Conservation (phyloP, 2,329 filamentous ascomycete species). For the Aspergillus sclerotialis region DNA sequence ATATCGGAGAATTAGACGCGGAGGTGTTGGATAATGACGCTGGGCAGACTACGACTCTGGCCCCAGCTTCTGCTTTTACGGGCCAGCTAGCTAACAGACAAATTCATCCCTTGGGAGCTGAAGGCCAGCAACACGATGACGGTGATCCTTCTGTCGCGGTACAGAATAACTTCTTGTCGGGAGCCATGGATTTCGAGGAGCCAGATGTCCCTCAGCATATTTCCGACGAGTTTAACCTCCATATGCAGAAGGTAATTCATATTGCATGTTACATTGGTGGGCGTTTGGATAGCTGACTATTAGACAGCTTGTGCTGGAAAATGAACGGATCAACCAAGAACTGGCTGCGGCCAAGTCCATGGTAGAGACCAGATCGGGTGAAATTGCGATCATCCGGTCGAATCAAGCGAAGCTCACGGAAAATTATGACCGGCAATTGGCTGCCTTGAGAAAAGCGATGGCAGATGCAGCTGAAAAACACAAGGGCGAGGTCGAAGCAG, state of each 20-base stretch:
- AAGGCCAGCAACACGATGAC: slow-evolving; percentile 11
- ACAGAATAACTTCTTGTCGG: neutral
- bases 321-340: slow-evolving; percentile 34
- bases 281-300: slow-evolving; percentile 5
- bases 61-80: slow-evolving; percentile 7
- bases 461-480: slow-evolving; percentile 48
- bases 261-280: neutral
- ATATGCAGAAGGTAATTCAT: slow-evolving; percentile 19
- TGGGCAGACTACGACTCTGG: slow-evolving; percentile 5
- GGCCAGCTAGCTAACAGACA: slow-evolving; percentile 6
- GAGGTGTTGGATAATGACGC: slow-evolving; percentile 34
- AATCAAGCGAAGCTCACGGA: slow-evolving; percentile 49
- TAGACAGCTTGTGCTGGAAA: slow-evolving; percentile 31
- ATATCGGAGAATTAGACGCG: slow-evolving; percentile 38
- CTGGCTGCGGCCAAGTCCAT: slow-evolving; percentile 32
- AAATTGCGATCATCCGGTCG: slow-evolving; percentile 55
- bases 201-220: neutral
- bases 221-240: slow-evolving; percentile 9
- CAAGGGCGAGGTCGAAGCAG: slow-evolving; percentile 48
- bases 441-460: slow-evolving; percentile 47
- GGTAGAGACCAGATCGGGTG: slow-evolving; percentile 49
- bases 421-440: slow-evolving; percentile 48
- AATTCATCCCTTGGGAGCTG: slow-evolving; percentile 14
- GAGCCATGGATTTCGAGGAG: neutral
- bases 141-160: neutral